Evolutionary conservation across 495 filamentous ascomycete genomes (phyloP), one percentile per base, ranked within the genome.

Genomic region (Neurospora sp.): DNA sequence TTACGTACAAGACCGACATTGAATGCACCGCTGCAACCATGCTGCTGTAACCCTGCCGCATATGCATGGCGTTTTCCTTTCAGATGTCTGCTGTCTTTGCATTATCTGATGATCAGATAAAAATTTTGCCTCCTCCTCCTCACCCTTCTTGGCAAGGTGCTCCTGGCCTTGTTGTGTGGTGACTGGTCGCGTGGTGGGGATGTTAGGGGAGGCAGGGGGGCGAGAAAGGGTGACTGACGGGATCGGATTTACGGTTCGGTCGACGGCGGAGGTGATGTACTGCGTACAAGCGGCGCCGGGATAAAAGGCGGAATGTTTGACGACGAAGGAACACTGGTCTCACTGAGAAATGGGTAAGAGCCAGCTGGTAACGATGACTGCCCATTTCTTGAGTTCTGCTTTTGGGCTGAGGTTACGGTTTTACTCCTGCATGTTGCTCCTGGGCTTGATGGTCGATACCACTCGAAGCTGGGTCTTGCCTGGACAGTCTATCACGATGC

Each of bases 71-170:
- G n/a, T n/a, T n/a, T n/a, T n/a, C n/a, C n/a, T n/a, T n/a, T 37
- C 27, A 18, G 7, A 65, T 65, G 53, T 65, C 27, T 65, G 10
- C 53, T 18, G 41, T 61, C 20, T 2, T 35, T 70, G 74, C 73
- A 71, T 76, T 76, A 76, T 76, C 75, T 69, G 75, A 76, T 76
- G 69, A 76, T 76, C 75, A 71, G 74, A 76, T 76, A 76, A 76
- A 76, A 69, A 69, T 0, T 69, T 41, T 69, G 39, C 47, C 47
- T 27, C 1, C 45, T 2, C 14, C 6, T 2, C 14, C 6, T n/a
- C n/a, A 18, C 41, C 18, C 18, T 14, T n/a, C 41, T 44, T 5
- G 53, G 47, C 22, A 59, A 59, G 47, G 47, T 59, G 1, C 1
- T 20, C 44, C 47, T 61, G 53, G 53, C 12, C 10, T 16, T 2